These are phyloP conservation scores for Thymus mandschuricus DNA, from an alignment of 257 asterid species.

Conservation along the genomic window DNA sequence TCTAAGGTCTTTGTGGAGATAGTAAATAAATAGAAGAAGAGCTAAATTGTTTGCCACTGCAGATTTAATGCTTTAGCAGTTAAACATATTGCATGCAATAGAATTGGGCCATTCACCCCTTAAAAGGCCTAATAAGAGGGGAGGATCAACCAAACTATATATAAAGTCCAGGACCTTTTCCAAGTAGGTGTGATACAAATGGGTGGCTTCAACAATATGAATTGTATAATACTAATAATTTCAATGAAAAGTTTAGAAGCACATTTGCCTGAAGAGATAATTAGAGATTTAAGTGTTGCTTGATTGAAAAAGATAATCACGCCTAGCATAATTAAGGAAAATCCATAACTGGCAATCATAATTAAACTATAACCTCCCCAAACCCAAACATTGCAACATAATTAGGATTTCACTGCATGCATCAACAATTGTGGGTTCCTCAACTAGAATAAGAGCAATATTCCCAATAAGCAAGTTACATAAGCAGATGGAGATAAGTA, in stretches of 20 bases:
- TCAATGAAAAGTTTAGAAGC: constrained; percentile 1
- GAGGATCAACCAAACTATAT: too few species aligned
- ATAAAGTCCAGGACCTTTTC: too few species aligned
- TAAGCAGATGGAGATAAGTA: constrained; percentile 3
- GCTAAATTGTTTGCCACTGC: neutral
- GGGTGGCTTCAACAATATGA: too few species aligned
- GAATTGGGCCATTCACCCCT: too few species aligned
- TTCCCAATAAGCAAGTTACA: neutral
- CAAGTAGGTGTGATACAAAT: too few species aligned
- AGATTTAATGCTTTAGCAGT: neutral
- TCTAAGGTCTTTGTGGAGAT: neutral
- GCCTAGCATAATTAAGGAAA: neutral
- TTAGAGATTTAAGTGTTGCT: constrained; percentile 1
- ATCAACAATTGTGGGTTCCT: constrained; percentile 8
- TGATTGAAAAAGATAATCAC: neutral
- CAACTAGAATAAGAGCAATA: constrained; percentile 1
- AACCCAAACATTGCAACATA: neutral
- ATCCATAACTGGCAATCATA: neutral
- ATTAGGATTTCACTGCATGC: neutral
- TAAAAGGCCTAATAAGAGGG: too few species aligned
- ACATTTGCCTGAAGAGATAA: constrained; percentile 1
- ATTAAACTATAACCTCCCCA: neutral
- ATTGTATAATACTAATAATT: too few species aligned
- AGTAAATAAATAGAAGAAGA: neutral
- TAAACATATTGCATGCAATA: neutral